Conservation (phyloP, 306 rosid species). For the Sicyos edulis region DNA sequence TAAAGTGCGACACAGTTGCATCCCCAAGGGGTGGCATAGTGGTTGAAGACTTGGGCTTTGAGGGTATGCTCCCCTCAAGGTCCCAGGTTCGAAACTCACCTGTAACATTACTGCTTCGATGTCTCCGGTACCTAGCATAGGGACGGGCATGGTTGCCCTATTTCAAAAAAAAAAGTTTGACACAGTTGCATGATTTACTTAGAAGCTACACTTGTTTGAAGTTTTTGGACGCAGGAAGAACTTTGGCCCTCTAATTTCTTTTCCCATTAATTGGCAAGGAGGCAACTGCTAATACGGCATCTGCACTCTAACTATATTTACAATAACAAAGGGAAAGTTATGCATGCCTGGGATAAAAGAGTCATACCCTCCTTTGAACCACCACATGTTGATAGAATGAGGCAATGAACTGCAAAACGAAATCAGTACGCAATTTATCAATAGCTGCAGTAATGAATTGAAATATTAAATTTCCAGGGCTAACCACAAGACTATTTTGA, state of each 20-base stretch:
- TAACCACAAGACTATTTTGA: neutral
- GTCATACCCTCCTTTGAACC: constrained; percentile 89
- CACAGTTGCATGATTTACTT: neutral
- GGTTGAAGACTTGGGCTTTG: no score
- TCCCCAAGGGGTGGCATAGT: no score
- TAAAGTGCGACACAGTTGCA: neutral
- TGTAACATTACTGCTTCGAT: no score
- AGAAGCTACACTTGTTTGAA: constrained; percentile 1
- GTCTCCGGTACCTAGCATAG: no score
- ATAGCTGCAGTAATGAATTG: constrained; percentile 52
- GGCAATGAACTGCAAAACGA: constrained; percentile 73
- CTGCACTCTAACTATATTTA: neutral
- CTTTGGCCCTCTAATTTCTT: neutral
- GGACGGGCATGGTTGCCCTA: no score
- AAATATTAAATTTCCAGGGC: constrained; percentile 9
- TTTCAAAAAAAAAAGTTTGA: no score
- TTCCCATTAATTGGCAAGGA: neutral
- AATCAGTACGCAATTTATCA: constrained; percentile 17
- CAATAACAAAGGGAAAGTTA: constrained; percentile 12
- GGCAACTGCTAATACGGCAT: neutral
- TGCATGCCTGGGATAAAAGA: constrained; percentile 23
- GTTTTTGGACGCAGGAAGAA: neutral
- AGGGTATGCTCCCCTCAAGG: no score
- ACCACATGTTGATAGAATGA: constrained; percentile 95
- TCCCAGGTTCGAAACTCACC: no score